Evolutionary conservation across 345 rosid species (phyloP), one percentile per base, ranked within the genome.

Genomic region (Hirschfeldia incana): DNA sequence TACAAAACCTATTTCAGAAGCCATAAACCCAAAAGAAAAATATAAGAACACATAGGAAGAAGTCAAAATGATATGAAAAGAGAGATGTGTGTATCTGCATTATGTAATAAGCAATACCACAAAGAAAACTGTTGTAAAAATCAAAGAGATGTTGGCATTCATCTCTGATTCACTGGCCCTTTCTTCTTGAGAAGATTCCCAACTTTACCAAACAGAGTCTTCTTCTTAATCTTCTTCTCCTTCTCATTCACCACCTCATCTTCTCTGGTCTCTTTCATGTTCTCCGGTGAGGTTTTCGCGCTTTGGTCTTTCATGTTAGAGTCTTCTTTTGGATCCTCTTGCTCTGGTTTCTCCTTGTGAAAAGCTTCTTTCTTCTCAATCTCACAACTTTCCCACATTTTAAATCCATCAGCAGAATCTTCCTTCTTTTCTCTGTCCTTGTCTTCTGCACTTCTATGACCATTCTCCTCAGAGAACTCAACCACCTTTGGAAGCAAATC

Each of bases 111-210:
- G 46, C 59, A 62, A 21, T 60, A 69, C 74, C 80, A 42, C 74
- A 39, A 36, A 36, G n/a, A 44, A 34, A 29, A 29, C 34, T 44
- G 9, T 61, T 32, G 67, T 7, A 26, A 30, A 15, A 60, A n/a
- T 49, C 44, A 15, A 70, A 62, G 27, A 75, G 13, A 68, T 68
- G 74, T 10, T 39, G 66, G n/a, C 57, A 49, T 49, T 39, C 37
- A 75, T 30, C 58, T 80, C 36, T 74, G 79, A 37, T 63, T 80
- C 71, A n/a, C 15, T 6, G 79, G 4, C 68, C 89, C 84, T 84
- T 90, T 95, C 94, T 95, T 95, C 89, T 92, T 95, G 8, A 95
- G 96, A 72, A 95, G 88, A 79, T 86, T 91, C 59, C 99, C 98
- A 32, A 95, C 92, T 83, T 95, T 95, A 39, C 88, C 88, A 46